phyloP scores from a whole-genome alignment of 805 yeast species.

The Saturnispora besseyi region DNA sequence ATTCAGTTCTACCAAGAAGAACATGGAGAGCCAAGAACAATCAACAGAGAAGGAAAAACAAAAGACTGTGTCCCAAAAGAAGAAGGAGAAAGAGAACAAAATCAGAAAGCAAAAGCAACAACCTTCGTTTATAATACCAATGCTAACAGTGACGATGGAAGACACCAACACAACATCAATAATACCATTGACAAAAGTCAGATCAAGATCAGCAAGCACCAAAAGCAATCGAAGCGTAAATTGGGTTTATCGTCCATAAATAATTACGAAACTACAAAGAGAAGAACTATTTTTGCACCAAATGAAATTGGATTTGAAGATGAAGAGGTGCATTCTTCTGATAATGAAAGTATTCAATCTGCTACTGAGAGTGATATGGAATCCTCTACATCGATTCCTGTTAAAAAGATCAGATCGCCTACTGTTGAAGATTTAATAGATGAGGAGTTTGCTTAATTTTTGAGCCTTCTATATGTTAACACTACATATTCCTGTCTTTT shows the following conservation, averaged over 20 bases:
- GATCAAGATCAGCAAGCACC: neutral
- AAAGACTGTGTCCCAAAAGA: neutral
- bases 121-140: neutral
- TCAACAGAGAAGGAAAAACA: neutral
- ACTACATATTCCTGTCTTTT: neutral
- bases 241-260: slow-evolving; percentile 10
- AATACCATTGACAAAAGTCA: neutral
- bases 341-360: neutral
- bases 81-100: neutral
- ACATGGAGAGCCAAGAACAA: neutral
- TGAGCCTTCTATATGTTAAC: neutral
- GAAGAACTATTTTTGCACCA: slow-evolving; percentile 22
- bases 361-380: neutral
- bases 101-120: neutral
- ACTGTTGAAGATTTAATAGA: slow-evolving; percentile 18
- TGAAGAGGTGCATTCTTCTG: slow-evolving; percentile 3
- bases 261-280: slow-evolving; percentile 21
- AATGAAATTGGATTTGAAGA: slow-evolving; percentile 5
- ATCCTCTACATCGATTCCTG: slow-evolving; percentile 1
- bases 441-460: slow-evolving; percentile 15
- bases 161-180: neutral
- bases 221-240: neutral
- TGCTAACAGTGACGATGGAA: neutral
- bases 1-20: neutral
- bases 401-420: slow-evolving; percentile 11